Conservation (phyloP, 805 yeast genomes). For the Metschnikowia kofuensis region DNA sequence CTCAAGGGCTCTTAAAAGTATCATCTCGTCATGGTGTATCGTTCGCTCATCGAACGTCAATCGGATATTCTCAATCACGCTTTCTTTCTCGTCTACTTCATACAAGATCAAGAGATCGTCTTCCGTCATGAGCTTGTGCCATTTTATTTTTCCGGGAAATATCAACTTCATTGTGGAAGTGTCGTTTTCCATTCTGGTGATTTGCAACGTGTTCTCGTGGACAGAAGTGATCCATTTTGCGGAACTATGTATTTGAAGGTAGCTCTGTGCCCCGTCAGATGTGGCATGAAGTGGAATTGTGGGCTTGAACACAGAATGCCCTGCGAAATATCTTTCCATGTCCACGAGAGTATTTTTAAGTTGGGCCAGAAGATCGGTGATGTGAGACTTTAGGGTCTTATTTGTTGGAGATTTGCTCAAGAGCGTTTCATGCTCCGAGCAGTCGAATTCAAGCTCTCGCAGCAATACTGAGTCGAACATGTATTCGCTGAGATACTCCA, state of each 20-base stretch:
- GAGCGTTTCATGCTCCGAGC: constrained; percentile 10
- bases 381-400: neutral
- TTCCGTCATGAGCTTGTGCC: constrained; percentile 9
- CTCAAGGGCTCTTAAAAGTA: constrained; percentile 15
- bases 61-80: constrained; percentile 3
- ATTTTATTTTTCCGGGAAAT: constrained; percentile 4
- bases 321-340: constrained; percentile 27
- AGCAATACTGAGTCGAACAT: constrained; percentile 13
- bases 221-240: constrained; percentile 5
- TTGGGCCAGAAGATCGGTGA: constrained; percentile 1
- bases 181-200: neutral
- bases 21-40: neutral
- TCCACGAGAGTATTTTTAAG: constrained; percentile 21
- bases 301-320: constrained; percentile 15
- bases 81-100: neutral
- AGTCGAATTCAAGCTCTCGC: constrained; percentile 3
- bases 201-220: neutral
- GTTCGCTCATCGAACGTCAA: neutral
- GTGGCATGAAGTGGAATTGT: constrained; percentile 11
- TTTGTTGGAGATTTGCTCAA: neutral
- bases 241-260: neutral
- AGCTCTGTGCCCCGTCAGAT: constrained; percentile 1
- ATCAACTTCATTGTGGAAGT: neutral
- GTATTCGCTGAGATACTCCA: constrained; percentile 14
- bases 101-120: constrained; percentile 9